phyloP scores from a whole-genome alignment of 192 early-diverging fungal species.

The Spizellomyces sp. region DNA sequence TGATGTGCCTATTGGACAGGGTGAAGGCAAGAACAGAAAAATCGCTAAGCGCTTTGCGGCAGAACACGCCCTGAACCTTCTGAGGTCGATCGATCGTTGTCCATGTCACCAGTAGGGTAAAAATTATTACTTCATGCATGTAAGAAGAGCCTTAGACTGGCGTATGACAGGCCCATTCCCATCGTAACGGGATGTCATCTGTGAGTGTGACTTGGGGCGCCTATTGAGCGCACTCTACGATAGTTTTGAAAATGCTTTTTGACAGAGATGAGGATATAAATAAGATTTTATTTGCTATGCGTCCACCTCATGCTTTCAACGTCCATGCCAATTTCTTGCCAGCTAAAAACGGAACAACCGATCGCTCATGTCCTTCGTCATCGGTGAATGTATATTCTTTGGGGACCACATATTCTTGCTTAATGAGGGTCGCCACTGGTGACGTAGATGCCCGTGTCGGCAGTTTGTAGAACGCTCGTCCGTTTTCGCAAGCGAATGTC shows the following conservation, averaged over 20 bases:
- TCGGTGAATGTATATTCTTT: conserved; percentile 52
- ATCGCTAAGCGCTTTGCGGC: background rate
- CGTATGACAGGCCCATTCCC: no score
- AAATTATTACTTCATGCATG: no score
- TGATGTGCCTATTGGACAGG: background rate
- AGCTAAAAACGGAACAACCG: conserved; percentile 87
- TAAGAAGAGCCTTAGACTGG: no score
- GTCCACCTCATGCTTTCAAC: background rate
- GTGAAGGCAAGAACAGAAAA: background rate
- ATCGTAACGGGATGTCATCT: no score
- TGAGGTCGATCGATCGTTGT: background rate
- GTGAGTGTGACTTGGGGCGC: no score
- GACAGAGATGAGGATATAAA: no score
- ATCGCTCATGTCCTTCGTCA: conserved; percentile 49
- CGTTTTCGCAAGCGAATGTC: conserved; percentile 83
- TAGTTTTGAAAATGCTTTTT: no score
- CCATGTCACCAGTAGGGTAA: background rate
- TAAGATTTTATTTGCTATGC: no score
- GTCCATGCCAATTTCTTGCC: conserved; percentile 47
- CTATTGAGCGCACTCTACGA: no score
- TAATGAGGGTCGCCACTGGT: conserved; percentile 49
- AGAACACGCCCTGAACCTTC: background rate
- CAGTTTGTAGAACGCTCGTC: conserved; percentile 84
- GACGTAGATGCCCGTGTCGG: conserved; percentile 29
- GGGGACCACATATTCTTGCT: conserved; percentile 51